These are phyloP conservation scores for Cantharellus anzutake DNA, from an alignment of 768 basidiomycete genomes.

Conservation along the genomic window DNA sequence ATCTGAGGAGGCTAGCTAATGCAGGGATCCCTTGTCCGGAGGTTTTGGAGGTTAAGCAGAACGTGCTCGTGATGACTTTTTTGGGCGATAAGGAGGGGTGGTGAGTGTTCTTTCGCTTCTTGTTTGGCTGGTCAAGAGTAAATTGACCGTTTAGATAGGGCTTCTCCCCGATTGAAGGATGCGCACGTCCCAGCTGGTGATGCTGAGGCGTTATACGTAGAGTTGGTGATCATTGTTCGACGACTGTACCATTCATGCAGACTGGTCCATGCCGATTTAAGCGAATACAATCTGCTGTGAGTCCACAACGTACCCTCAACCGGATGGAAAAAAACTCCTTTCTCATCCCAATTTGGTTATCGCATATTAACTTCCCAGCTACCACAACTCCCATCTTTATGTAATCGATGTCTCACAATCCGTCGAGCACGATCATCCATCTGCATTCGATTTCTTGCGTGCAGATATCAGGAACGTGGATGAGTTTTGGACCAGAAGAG, in stretches of 20 bases:
- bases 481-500: constrained; percentile 70
- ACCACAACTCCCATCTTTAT: constrained; percentile 39
- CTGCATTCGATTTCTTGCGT: constrained; percentile 90
- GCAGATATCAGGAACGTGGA: constrained; percentile 84
- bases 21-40: constrained; percentile 78
- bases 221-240: constrained; percentile 62
- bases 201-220: constrained; percentile 46
- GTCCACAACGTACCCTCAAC: constrained; percentile 6
- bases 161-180: constrained; percentile 87
- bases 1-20: constrained; percentile 64
- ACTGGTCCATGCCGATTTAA: constrained; percentile 93
- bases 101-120: constrained; percentile 25
- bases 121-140: neutral
- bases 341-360: neutral
- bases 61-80: constrained; percentile 92
- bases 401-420: constrained; percentile 98
- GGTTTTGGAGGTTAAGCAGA: constrained; percentile 84
- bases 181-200: constrained; percentile 37
- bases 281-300: constrained; percentile 94
- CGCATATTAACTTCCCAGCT: constrained; percentile 1
- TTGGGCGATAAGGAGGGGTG: constrained; percentile 66
- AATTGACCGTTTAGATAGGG: constrained; percentile 28
- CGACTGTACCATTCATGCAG: constrained; percentile 79
- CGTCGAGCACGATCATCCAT: constrained; percentile 94
- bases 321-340: neutral